A percentile compares a stretch with the other conserved stretches of the same genome.
Evolutionary conservation across 2,329 filamentous ascomycete species (phyloP).

Genomic region (Talaromyces sp.): DNA sequence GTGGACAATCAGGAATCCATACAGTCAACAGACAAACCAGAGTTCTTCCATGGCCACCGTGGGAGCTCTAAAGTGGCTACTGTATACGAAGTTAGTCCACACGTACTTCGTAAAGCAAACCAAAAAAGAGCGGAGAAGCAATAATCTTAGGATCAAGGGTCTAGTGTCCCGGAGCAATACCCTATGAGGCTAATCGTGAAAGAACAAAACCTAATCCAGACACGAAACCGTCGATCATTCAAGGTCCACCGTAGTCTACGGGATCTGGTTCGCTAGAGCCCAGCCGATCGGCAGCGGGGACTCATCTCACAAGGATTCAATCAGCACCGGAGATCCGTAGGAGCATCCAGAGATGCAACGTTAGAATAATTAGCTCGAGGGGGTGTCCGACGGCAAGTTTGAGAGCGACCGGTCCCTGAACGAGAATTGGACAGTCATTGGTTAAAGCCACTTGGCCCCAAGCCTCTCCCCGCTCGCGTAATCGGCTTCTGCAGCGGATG

Average conservation of each 20-base stretch:
- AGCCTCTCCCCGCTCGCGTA: neutral
- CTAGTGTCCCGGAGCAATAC: neutral
- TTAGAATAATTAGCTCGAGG: conserved; percentile 3
- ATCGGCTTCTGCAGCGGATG: neutral
- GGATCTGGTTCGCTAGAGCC: conserved; percentile 13
- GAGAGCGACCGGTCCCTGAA: neutral
- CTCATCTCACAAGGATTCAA: conserved; percentile 18
- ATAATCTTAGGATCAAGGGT: neutral
- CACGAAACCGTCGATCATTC: neutral
- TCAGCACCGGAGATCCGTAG: conserved; percentile 23
- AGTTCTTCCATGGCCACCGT: no score
- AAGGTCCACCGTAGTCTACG: neutral
- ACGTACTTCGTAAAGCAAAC: neutral
- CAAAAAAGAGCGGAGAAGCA: neutral
- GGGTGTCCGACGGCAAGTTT: conserved; percentile 11
- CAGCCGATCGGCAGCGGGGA: conserved; percentile 15
- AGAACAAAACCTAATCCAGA: neutral
- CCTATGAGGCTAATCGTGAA: conserved; percentile 8
- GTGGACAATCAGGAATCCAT: no score
- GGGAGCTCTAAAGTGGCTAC: no score
- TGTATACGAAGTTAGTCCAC: no score
- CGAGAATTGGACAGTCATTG: neutral
- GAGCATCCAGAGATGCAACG: conserved; percentile 21
- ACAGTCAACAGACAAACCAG: no score
- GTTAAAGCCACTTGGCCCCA: neutral